phyloP scores from a whole-genome alignment of 441 rosid species.

The Adansonia gregorii region DNA sequence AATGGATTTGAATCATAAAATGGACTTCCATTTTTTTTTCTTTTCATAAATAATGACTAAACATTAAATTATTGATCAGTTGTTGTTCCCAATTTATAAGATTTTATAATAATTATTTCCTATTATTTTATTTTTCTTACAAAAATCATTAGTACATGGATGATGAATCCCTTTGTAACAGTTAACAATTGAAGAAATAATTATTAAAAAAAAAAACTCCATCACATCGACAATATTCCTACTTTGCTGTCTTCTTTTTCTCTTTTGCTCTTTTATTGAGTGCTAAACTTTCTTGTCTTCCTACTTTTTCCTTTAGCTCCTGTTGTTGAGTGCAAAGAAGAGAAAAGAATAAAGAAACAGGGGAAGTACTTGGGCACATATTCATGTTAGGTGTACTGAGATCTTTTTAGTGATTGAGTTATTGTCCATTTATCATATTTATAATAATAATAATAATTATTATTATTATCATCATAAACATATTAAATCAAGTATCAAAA shows the following conservation, averaged over 20 bases:
- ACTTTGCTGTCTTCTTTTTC: neutral
- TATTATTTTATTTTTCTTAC: neutral
- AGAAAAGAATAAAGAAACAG: neutral
- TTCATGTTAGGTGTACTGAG: neutral
- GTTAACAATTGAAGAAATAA: neutral
- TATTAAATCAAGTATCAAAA: too few species aligned
- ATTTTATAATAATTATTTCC: neutral
- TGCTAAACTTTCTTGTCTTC: neutral
- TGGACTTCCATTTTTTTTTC: neutral
- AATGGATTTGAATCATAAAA: neutral
- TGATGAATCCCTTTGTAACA: neutral
- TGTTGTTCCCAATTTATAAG: neutral
- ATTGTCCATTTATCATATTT: too few species aligned
- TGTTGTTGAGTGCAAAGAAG: neutral
- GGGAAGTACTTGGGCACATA: neutral
- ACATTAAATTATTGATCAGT: neutral
- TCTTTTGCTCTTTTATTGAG: neutral
- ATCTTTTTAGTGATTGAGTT: too few species aligned
- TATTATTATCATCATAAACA: too few species aligned
- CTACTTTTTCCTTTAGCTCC: neutral
- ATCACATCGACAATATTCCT: conserved; percentile 8
- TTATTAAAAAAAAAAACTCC: neutral
- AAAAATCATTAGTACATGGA: neutral
- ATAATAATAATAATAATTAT: too few species aligned
- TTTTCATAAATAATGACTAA: neutral